phyloP scores from a whole-genome alignment of 1,284 basidiomycete genomes.

The Malassezia vespertilionis region DNA sequence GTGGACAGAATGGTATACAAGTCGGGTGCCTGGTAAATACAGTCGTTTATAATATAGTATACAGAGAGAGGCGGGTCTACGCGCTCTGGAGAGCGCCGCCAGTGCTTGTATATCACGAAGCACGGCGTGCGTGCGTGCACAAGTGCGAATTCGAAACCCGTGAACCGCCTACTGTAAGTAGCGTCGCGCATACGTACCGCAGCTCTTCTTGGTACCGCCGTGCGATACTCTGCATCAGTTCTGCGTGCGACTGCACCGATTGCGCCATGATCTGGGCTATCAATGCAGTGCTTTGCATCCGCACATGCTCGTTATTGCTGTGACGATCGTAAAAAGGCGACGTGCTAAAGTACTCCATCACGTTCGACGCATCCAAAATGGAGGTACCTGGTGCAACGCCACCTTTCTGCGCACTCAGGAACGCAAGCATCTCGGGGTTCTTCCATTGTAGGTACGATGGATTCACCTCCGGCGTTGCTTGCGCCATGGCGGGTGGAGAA shows the following conservation, averaged over 20 bases:
- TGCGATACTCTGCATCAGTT: conserved; percentile 5
- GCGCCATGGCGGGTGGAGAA: conserved; percentile 1
- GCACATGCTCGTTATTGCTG: conserved; percentile 42
- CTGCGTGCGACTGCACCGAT: background rate
- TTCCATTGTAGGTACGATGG: conserved; percentile 37
- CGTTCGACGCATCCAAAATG: conserved; percentile 26
- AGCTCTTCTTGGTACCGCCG: conserved; percentile 25
- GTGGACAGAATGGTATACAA: conserved; percentile 32
- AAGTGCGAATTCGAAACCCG: conserved; percentile 36
- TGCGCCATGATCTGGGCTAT: conserved; percentile 3
- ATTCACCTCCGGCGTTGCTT: conserved; percentile 1
- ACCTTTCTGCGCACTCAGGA: conserved; percentile 24
- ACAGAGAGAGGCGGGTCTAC: conserved; percentile 21
- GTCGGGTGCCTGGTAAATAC: conserved; percentile 39
- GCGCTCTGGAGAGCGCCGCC: background rate
- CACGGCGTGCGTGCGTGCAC: conserved; percentile 24
- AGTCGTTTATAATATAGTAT: conserved; percentile 39
- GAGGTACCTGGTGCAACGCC: background rate
- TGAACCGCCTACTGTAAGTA: conserved; percentile 22
- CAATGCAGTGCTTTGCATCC: conserved; percentile 34
- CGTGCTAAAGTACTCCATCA: conserved; percentile 38
- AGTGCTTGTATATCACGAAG: conserved; percentile 37
- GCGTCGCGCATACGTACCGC: conserved; percentile 3
- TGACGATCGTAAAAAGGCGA: conserved; percentile 40
- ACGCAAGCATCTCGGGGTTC: conserved; percentile 35